phyloP scores from a whole-genome alignment of 1,284 basidiomycete genomes.

The Ceratobasidium sp. region DNA sequence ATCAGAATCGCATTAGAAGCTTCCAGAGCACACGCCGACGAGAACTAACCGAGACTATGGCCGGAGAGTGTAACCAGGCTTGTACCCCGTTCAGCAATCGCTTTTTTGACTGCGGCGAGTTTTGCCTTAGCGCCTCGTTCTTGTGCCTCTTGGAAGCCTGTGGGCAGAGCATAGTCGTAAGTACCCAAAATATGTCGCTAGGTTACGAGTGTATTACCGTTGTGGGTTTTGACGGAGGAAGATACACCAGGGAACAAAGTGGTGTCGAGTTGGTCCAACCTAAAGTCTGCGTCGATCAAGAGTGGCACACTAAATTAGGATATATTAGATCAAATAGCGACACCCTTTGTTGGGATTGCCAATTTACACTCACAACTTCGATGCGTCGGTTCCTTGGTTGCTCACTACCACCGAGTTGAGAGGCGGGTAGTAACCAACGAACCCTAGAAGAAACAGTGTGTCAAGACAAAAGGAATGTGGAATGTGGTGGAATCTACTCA shows the following conservation, averaged over 20 bases:
- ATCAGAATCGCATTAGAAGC: background rate
- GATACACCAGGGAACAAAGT: slow-evolving; percentile 26
- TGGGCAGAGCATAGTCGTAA: slow-evolving; percentile 6
- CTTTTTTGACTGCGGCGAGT: slow-evolving; percentile 39
- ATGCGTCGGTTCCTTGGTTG: slow-evolving; percentile 41
- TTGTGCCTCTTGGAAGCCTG: slow-evolving; percentile 38
- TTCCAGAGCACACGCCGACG: background rate
- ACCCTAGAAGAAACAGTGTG: slow-evolving; percentile 12
- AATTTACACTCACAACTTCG: slow-evolving; percentile 27
- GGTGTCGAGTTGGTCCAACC: slow-evolving; percentile 7
- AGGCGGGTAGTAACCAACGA: slow-evolving; percentile 27
- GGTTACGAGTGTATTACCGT: slow-evolving; percentile 15
- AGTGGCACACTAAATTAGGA: slow-evolving; percentile 24
- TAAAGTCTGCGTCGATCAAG: slow-evolving; percentile 35
- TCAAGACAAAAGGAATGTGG: background rate
- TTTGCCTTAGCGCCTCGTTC: slow-evolving; percentile 37
- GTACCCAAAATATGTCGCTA: too few relatives aligned
- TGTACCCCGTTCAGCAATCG: slow-evolving; percentile 30
- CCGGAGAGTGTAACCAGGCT: slow-evolving; percentile 39
- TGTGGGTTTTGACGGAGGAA: slow-evolving; percentile 23
- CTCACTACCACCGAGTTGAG: slow-evolving; percentile 39
- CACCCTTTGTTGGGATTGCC: background rate
- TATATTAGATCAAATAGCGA: background rate
- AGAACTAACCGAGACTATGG: slow-evolving; percentile 37
- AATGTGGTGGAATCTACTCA: background rate